Evolutionary conservation across 257 asterid genomes (phyloP).

Genomic region (Avicennia marina): DNA sequence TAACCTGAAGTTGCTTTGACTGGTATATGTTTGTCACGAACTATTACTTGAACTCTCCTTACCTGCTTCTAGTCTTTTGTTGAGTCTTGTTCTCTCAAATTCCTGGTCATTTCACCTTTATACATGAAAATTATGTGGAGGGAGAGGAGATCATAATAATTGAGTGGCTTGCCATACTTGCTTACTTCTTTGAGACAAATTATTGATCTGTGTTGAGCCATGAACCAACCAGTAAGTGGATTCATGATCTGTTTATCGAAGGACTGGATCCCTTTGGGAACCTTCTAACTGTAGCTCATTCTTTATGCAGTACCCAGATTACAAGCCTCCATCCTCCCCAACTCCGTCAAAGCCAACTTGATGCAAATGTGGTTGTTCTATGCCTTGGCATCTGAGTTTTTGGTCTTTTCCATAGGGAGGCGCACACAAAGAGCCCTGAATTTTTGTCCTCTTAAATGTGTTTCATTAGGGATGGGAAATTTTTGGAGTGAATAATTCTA

Average conservation of each 20-base stretch:
- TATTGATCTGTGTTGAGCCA: background rate
- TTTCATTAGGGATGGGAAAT: background rate
- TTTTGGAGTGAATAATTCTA: constrained; percentile 1
- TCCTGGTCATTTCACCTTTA: background rate
- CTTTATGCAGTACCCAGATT: constrained; percentile 68
- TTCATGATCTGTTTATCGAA: background rate
- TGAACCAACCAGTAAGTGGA: background rate
- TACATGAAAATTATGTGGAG: background rate
- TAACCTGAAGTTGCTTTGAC: background rate
- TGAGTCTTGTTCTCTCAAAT: background rate
- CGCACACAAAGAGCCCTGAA: background rate
- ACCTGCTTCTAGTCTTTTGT: background rate
- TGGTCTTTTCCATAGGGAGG: constrained; percentile 1
- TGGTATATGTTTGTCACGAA: background rate
- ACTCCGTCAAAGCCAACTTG: constrained; percentile 72
- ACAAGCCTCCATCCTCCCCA: constrained; percentile 89
- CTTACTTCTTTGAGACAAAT: background rate
- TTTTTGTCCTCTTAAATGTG: background rate
- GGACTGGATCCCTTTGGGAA: background rate
- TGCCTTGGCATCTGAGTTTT: background rate
- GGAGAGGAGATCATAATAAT: background rate
- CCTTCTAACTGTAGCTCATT: constrained; percentile 15
- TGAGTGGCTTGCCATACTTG: background rate
- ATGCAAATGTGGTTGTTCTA: constrained; percentile 16
- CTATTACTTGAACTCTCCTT: background rate